Evolutionary conservation across 495 filamentous ascomycete genomes (phyloP), one percentile per base, ranked within the genome.

Genomic region (Lasiosphaeria ovina): DNA sequence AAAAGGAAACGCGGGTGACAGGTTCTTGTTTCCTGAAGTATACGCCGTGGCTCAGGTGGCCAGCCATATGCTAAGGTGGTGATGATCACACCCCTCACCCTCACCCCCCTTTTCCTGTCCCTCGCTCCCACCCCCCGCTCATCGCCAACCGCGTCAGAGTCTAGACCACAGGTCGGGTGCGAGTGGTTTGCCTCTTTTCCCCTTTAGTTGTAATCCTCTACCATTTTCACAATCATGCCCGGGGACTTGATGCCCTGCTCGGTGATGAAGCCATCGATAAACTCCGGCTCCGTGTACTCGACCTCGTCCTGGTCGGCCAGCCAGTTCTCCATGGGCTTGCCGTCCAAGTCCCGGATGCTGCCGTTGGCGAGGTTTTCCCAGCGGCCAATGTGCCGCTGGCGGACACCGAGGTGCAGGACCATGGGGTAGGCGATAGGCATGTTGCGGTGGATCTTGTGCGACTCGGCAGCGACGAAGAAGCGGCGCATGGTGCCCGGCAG

Each of bases 401-500:
- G 81, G 54, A 93, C 84, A 32, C 64, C 67, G 14, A 71, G 55
- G 12, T 67, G 55, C 24, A 58, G 50, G 32, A 69, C 63, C 47
- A 67, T 66, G 1, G 70, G 70, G 24, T 71, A 54, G 12, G 57
- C 51, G 7, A 66, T 62, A 0, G 68, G 60, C 3, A 64, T 66
- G 54, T 71, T 72, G 31, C 66, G 69, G 57, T 68, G 70, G 55
- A 76, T 38, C 74, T 96, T 98, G 77, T 98, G 93, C 64, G 90
- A 96, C 73, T 98, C 94, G 4, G 90, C 90, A 6, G 91, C 92
- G 32, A 96, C 92, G 69, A 92, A 96, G 70, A 98, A 90, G 0
- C 89, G 88, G 68, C 91, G 92, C 6, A 61, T 62, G 12, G 64
- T 59, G 38, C 68, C 70, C 5, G 84, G 82, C 59, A 87, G 84